Percentiles rank a stretch among this genome's conserved stretches.
Evolutionary conservation across 1,139 yeast species (phyloP).

Genomic region (Candida glucosophila): DNA sequence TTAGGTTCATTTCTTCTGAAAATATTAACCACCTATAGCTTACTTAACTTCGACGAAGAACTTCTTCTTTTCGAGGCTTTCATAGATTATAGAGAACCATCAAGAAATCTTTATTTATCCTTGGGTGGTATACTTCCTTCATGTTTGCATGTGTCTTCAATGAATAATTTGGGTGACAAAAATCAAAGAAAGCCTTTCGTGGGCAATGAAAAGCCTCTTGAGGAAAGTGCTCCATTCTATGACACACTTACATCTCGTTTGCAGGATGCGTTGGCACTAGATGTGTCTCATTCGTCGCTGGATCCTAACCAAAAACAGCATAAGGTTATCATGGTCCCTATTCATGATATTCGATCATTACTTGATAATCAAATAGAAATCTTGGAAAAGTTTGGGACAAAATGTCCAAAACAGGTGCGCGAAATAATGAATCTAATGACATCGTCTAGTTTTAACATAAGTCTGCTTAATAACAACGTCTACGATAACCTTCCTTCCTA

Average conservation of each 20-base stretch:
- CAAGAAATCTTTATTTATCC: conserved; percentile 13
- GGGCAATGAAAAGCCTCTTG: conserved; percentile 3
- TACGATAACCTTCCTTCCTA: conserved; percentile 49
- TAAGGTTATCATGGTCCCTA: conserved; percentile 32
- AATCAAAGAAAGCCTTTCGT: background rate
- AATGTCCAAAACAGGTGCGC: conserved; percentile 39
- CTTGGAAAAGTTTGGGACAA: conserved; percentile 46
- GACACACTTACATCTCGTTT: conserved; percentile 15
- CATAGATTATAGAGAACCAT: conserved; percentile 37
- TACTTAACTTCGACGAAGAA: conserved; percentile 52
- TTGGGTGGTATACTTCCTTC: conserved; percentile 12
- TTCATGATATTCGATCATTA: conserved; percentile 43
- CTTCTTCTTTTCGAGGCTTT: conserved; percentile 47
- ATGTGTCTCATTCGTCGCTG: conserved; percentile 1
- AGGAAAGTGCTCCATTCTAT: conserved; percentile 12
- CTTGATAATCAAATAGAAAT: conserved; percentile 50
- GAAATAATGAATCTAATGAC: conserved; percentile 39
- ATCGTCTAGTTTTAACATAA: conserved; percentile 29
- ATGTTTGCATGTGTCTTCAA: background rate
- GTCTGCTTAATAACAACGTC: conserved; percentile 37
- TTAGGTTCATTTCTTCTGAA: conserved; percentile 29
- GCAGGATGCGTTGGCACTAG: conserved; percentile 12
- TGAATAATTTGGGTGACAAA: background rate
- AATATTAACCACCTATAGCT: conserved; percentile 40
- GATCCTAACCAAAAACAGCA: conserved; percentile 7